Percentiles rank a stretch among this genome's conserved stretches.
Conservation (phyloP, 371 early-diverging fungal genomes). For the Circinella umbellata region DNA sequence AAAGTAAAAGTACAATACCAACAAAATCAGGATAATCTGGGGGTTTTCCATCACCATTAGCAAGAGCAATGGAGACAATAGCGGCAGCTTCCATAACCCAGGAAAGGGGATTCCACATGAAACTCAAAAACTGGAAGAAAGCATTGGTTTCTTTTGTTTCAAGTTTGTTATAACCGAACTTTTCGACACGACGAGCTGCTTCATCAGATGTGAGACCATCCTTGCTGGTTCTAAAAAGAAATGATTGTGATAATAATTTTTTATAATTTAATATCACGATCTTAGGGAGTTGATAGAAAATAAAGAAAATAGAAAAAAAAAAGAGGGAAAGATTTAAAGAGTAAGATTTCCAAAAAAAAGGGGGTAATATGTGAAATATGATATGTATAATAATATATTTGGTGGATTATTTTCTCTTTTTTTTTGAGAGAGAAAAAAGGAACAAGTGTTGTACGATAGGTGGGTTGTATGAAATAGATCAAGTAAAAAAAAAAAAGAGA, state of each 20-base stretch:
- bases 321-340: no score
- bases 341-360: no score
- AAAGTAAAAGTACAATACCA: conserved; percentile 78
- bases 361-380: no score
- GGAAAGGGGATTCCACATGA: conserved; percentile 84
- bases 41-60: conserved; percentile 67
- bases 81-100: conserved; percentile 86
- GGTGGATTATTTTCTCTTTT: no score
- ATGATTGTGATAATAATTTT: no score
- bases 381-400: no score
- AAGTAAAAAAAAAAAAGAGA: background rate
- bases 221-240: conserved; percentile 43
- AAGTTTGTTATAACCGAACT: conserved; percentile 75
- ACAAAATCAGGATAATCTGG: conserved; percentile 89
- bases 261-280: background rate
- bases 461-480: no score
- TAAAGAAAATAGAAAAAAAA: background rate
- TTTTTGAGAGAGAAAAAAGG: no score
- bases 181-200: conserved; percentile 64
- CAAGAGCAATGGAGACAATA: conserved; percentile 72
- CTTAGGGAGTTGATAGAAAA: background rate
- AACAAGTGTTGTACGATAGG: no score
- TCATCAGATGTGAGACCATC: conserved; percentile 70
- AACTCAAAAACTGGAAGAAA: conserved; percentile 83
- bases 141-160: conserved; percentile 82